A percentile compares a stretch with the other conserved stretches of the same genome.
These are phyloP conservation scores for Ashbya aceris DNA, from an alignment of 1,139 yeast species.

Conservation along the genomic window DNA sequence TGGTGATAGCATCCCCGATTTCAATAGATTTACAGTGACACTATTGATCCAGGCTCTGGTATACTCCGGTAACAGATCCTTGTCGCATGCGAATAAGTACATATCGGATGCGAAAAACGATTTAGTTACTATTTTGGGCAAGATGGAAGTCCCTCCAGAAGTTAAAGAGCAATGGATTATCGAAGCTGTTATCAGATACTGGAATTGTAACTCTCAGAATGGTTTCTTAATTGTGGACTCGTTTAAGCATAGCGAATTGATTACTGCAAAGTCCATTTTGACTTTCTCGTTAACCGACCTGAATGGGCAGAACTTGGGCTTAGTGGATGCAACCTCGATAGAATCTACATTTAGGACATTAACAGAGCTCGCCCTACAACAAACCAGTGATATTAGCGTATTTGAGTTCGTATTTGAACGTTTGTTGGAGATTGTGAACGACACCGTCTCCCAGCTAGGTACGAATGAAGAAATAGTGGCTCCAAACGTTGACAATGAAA, in stretches of 20 bases:
- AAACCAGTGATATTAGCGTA: conserved; percentile 19
- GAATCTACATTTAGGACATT: conserved; percentile 32
- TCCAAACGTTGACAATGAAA: conserved; percentile 25
- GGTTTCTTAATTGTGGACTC: conserved; percentile 64
- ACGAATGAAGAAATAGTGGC: conserved; percentile 17
- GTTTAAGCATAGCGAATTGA: conserved; percentile 44
- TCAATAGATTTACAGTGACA: conserved; percentile 45
- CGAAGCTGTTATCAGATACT: conserved; percentile 60
- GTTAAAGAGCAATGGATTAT: conserved; percentile 40
- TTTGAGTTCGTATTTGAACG: conserved; percentile 32
- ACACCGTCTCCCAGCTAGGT: conserved; percentile 25
- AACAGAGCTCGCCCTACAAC: conserved; percentile 20
- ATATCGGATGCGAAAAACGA: conserved; percentile 48
- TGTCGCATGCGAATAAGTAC: conserved; percentile 74
- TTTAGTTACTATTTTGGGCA: conserved; percentile 41
- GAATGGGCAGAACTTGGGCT: conserved; percentile 24
- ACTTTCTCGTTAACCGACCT: conserved; percentile 35
- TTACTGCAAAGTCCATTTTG: conserved; percentile 35
- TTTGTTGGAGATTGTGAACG: conserved; percentile 35
- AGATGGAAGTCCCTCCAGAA: conserved; percentile 26
- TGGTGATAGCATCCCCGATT: conserved; percentile 27
- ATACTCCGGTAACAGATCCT: conserved; percentile 79
- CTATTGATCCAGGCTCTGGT: conserved; percentile 65
- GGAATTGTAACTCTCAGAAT: conserved; percentile 78
- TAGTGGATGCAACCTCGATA: conserved; percentile 31